A percentile compares a stretch with the other conserved stretches of the same genome.
Conservation (phyloP, 352 stramenopile genomes). For the Peronospora farinosa region DNA sequence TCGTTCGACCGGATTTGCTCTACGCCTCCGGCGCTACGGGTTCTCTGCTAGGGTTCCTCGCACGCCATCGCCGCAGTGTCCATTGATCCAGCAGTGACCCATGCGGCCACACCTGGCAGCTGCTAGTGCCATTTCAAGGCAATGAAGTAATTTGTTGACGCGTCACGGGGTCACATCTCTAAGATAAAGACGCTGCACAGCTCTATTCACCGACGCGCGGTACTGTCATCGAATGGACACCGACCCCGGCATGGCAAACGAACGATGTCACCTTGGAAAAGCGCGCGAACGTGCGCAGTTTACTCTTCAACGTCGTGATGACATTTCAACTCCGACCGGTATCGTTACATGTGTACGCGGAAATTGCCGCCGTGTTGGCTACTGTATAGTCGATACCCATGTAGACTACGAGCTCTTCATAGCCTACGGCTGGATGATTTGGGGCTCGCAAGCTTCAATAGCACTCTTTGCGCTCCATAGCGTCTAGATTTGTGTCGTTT, state of each 20-base stretch:
- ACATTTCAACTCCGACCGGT: slow-evolving; percentile 24
- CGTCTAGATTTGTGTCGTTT: background rate
- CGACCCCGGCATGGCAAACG: slow-evolving; percentile 2
- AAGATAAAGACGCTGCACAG: slow-evolving; percentile 9
- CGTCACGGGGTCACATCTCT: no score
- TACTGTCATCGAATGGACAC: slow-evolving; percentile 8
- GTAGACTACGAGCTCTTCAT: no score
- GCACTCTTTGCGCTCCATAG: background rate
- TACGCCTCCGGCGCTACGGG: background rate
- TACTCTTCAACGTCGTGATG: slow-evolving; percentile 22
- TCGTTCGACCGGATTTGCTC: slow-evolving; percentile 12
- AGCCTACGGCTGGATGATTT: no score
- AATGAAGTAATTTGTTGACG: no score
- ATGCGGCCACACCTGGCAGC: slow-evolving; percentile 2
- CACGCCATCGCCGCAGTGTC: slow-evolving; percentile 11
- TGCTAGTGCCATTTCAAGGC: slow-evolving; percentile 1
- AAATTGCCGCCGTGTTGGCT: background rate
- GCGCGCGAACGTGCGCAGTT: slow-evolving; percentile 18
- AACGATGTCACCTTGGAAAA: slow-evolving; percentile 2
- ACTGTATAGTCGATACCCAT: background rate
- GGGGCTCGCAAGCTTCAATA: no score
- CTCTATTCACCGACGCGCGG: slow-evolving; percentile 11
- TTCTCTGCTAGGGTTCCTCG: background rate
- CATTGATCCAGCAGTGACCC: slow-evolving; percentile 4
- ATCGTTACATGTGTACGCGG: background rate